phyloP scores from a whole-genome alignment of 495 filamentous ascomycete genomes.

The Xylaria flabelliformis region DNA sequence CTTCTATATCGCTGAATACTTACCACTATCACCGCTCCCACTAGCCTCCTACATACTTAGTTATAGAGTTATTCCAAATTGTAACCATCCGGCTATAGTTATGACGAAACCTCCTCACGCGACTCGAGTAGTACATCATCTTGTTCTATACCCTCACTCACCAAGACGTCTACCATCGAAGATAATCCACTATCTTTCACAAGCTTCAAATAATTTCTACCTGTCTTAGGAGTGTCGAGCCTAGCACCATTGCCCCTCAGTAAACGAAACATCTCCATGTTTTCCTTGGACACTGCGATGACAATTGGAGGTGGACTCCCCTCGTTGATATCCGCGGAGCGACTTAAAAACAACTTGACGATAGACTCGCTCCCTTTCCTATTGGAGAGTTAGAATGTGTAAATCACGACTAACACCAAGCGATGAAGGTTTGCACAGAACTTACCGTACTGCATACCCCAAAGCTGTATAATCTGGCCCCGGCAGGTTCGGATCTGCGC shows the following conservation, averaged over 20 bases:
- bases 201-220: background rate
- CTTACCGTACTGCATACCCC: background rate
- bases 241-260: constrained; percentile 7
- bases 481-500: constrained; percentile 1
- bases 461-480: background rate
- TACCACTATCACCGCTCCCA: too few relatives aligned
- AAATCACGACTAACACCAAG: background rate
- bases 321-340: background rate
- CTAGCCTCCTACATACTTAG: too few relatives aligned
- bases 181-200: background rate
- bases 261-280: constrained; percentile 7
- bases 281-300: constrained; percentile 1
- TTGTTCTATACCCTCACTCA: background rate
- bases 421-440: too few relatives aligned
- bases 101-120: too few relatives aligned
- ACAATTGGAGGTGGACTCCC: background rate
- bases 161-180: constrained; percentile 18
- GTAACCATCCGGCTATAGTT: too few relatives aligned
- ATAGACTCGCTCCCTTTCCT: background rate
- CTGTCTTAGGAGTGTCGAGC: constrained; percentile 9
- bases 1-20: too few relatives aligned
- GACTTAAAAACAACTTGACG: background rate
- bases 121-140: background rate
- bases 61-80: too few relatives aligned
- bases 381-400: background rate